phyloP scores from a whole-genome alignment of 495 filamentous ascomycete genomes.

The Parathielavia appendiculata region DNA sequence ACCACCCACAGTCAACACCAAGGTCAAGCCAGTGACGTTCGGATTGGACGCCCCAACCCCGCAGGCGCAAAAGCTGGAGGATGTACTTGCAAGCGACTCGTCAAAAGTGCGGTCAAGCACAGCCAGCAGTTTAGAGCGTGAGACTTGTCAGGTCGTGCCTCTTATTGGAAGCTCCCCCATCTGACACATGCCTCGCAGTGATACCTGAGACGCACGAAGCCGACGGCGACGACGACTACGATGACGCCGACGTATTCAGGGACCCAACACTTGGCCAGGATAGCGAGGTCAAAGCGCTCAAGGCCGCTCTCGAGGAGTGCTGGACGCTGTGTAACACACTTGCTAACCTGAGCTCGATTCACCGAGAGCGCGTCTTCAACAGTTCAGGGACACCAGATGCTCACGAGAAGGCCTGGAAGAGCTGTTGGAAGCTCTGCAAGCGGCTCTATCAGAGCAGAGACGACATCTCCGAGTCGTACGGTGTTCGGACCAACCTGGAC shows the following conservation, averaged over 20 bases:
- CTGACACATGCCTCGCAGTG: conserved; percentile 29
- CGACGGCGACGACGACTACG: conserved; percentile 39
- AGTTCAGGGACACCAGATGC: conserved; percentile 62
- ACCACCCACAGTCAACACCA: conserved; percentile 64
- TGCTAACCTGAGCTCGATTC: conserved; percentile 75
- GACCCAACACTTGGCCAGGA: conserved; percentile 46
- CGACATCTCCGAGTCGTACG: conserved; percentile 60
- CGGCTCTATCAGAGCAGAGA: conserved; percentile 76
- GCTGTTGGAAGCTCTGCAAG: conserved; percentile 87
- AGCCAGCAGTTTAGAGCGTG: conserved; percentile 69
- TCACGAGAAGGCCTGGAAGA: conserved; percentile 83
- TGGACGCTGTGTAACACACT: conserved; percentile 93
- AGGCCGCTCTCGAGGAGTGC: conserved; percentile 75
- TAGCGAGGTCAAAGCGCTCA: conserved; percentile 64
- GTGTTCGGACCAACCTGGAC: conserved; percentile 73
- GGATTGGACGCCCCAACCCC: conserved; percentile 69
- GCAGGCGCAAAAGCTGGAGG: conserved; percentile 74
- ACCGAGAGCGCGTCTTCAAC: conserved; percentile 72
- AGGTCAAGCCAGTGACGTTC: conserved; percentile 58
- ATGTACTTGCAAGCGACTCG: conserved; percentile 43
- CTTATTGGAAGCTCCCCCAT: not conserved
- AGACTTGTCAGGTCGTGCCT: conserved; percentile 12
- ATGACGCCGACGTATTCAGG: conserved; percentile 41
- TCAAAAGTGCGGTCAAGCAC: conserved; percentile 44
- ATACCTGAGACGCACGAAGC: conserved; percentile 46